phyloP scores from a whole-genome alignment of 2,329 filamentous ascomycete species.

The Xylaria sp. region DNA sequence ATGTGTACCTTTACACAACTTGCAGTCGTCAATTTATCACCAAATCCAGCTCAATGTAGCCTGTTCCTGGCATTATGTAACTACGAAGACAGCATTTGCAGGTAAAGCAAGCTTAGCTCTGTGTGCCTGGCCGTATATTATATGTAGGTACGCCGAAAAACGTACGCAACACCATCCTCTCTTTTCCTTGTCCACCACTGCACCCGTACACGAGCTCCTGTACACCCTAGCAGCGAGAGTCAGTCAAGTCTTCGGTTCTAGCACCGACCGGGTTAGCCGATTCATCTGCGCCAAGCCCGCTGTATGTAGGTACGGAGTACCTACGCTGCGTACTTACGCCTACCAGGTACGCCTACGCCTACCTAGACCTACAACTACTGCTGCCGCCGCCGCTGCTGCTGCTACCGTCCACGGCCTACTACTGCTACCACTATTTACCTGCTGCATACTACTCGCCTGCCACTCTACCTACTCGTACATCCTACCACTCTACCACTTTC shows the following conservation, averaged over 20 bases:
- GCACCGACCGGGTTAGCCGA: conserved; percentile 27
- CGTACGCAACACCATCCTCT: background rate
- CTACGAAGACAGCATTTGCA: no score
- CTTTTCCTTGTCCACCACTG: background rate
- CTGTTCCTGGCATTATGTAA: no score
- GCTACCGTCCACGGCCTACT: no score
- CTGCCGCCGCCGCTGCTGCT: background rate
- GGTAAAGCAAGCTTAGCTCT: no score
- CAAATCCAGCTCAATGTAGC: background rate
- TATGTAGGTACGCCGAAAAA: background rate
- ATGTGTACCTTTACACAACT: background rate
- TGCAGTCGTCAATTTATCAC: background rate
- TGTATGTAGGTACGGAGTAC: conserved; percentile 13
- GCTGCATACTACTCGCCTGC: no score
- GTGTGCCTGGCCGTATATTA: background rate
- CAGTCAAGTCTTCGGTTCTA: conserved; percentile 10
- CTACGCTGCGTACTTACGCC: background rate
- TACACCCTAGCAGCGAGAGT: background rate
- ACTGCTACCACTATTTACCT: no score
- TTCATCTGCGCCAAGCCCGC: conserved; percentile 22
- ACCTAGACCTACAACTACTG: background rate
- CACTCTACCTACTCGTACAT: background rate
- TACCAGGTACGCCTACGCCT: background rate
- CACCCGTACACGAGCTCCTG: background rate
- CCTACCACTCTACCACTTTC: background rate